Conservation (phyloP, 1,284 basidiomycete species). For the Porodaedalea pini region DNA sequence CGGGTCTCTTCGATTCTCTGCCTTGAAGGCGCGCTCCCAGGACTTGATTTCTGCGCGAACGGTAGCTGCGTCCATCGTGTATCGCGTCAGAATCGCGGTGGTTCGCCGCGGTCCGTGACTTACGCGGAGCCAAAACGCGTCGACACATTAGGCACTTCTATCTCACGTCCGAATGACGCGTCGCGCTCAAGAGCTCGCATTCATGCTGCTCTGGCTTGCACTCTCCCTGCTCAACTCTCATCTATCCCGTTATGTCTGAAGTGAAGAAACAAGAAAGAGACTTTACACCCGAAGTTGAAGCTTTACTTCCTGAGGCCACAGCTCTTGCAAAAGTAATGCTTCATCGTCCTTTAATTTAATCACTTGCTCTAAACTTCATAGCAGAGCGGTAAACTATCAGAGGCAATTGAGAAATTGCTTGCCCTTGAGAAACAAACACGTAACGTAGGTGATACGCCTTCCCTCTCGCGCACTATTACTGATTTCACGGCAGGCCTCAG, state of each 20-base stretch:
- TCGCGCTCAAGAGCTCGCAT: slow-evolving; percentile 28
- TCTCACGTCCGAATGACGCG: slow-evolving; percentile 16
- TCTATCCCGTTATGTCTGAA: slow-evolving; percentile 55
- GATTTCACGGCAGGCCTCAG: slow-evolving; percentile 68
- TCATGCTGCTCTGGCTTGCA: slow-evolving; percentile 17
- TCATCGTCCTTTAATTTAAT: slow-evolving; percentile 3
- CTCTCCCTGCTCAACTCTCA: slow-evolving; percentile 28
- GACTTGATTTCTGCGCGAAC: slow-evolving; percentile 75
- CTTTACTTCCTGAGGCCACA: slow-evolving; percentile 53
- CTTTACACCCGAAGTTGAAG: slow-evolving; percentile 67
- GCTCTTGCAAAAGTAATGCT: slow-evolving; percentile 51
- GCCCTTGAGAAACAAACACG: slow-evolving; percentile 93
- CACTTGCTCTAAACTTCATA: slow-evolving; percentile 14
- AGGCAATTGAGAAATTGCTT: slow-evolving; percentile 88
- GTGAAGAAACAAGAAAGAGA: slow-evolving; percentile 78
- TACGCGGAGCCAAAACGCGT: not conserved
- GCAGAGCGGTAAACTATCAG: slow-evolving; percentile 74
- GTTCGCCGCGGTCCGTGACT: not conserved
- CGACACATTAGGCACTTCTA: not conserved
- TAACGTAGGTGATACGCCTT: slow-evolving; percentile 60
- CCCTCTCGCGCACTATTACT: slow-evolving; percentile 9
- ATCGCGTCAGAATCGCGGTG: not conserved
- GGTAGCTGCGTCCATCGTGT: slow-evolving; percentile 42
- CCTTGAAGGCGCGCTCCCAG: slow-evolving; percentile 78
- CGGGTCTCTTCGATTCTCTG: slow-evolving; percentile 57